Conservation (phyloP, 1,284 basidiomycete species). For the Naganishia cerealis region DNA sequence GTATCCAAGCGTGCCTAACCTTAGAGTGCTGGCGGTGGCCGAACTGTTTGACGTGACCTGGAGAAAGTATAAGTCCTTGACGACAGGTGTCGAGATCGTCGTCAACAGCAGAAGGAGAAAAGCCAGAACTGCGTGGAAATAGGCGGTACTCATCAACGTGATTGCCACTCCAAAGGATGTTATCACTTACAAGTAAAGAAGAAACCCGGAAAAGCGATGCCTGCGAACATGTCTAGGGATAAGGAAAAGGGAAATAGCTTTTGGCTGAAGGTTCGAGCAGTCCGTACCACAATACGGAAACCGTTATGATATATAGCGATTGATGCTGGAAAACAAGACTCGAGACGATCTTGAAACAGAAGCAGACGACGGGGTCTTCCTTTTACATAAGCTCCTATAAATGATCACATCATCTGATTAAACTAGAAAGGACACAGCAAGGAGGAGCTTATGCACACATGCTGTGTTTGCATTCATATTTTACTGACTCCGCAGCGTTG, state of each 20-base stretch:
- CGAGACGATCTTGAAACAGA: no score
- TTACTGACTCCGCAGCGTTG: no score
- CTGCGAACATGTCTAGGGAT: constrained; percentile 39
- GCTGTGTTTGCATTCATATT: no score
- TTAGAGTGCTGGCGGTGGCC: neutral
- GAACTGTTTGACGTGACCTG: constrained; percentile 56
- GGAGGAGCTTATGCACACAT: no score
- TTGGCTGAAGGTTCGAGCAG: no score
- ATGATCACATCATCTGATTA: no score
- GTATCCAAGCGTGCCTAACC: constrained; percentile 13
- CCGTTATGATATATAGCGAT: no score
- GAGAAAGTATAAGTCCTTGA: constrained; percentile 69
- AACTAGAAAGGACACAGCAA: no score
- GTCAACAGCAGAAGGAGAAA: constrained; percentile 72
- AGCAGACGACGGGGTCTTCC: no score
- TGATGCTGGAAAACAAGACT: no score
- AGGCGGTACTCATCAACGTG: constrained; percentile 30
- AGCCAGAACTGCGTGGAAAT: constrained; percentile 58
- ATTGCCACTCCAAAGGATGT: neutral
- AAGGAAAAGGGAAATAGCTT: neutral
- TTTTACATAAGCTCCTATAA: no score
- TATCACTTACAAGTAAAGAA: constrained; percentile 45
- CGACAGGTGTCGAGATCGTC: constrained; percentile 70
- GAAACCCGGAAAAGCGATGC: constrained; percentile 46
- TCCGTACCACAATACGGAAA: no score